Evolutionary conservation across 495 filamentous ascomycete species (phyloP).

Genomic region (Daldinia childiae): DNA sequence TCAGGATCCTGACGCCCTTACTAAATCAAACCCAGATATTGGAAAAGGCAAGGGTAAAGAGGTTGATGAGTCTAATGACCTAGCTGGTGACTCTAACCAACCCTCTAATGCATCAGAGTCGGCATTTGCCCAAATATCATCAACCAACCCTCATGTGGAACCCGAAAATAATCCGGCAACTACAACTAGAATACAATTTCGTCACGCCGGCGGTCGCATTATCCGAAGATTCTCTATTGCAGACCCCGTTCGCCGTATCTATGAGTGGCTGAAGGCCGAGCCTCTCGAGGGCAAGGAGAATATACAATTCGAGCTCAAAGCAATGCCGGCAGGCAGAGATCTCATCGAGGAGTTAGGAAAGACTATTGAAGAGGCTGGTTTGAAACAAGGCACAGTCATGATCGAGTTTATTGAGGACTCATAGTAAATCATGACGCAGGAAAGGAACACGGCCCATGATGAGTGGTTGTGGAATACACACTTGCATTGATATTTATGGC

Average conservation of each 20-base stretch:
- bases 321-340: conserved; percentile 75
- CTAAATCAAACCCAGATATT: conserved; percentile 64
- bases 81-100: conserved; percentile 21
- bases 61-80: conserved; percentile 42
- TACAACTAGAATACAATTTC: conserved; percentile 90
- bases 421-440: neutral
- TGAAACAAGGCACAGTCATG: conserved; percentile 93
- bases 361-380: conserved; percentile 81
- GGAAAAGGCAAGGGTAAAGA: conserved; percentile 74
- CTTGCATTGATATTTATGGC: conserved; percentile 16
- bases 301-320: conserved; percentile 81
- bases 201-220: conserved; percentile 79
- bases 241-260: conserved; percentile 84
- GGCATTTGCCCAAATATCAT: conserved; percentile 73
- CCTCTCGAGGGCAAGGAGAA: conserved; percentile 79
- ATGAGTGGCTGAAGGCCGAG: conserved; percentile 95
- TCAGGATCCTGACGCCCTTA: conserved; percentile 85
- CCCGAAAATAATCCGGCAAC: conserved; percentile 72
- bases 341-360: conserved; percentile 76
- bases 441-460: conserved; percentile 3
- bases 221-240: conserved; percentile 82
- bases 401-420: conserved; percentile 83
- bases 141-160: conserved; percentile 77
- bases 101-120: conserved; percentile 46
- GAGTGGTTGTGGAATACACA: conserved; percentile 3